Evolutionary conservation across 1,284 basidiomycete genomes (phyloP).

Genomic region (Malassezia sp.): DNA sequence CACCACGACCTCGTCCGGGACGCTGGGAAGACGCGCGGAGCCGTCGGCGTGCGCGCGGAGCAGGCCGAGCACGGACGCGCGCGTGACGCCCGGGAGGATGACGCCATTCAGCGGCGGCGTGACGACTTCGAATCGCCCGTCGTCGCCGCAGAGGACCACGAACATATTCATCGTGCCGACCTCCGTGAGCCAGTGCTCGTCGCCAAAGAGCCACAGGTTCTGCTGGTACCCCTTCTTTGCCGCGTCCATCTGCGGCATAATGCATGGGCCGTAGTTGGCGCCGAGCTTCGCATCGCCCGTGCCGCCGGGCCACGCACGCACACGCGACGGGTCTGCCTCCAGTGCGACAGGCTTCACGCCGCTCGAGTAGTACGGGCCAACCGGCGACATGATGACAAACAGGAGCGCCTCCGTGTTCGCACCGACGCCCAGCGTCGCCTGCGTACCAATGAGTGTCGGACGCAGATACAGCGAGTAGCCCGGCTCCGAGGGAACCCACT

Average conservation of each 20-base stretch:
- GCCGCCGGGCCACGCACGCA: slow-evolving; percentile 49
- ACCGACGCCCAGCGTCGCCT: slow-evolving; percentile 72
- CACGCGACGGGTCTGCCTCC: slow-evolving; percentile 78
- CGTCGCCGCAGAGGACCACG: slow-evolving; percentile 63
- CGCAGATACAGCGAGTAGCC: slow-evolving; percentile 81
- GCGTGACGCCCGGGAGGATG: slow-evolving; percentile 90
- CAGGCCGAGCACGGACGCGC: slow-evolving; percentile 69
- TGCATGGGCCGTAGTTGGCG: slow-evolving; percentile 42
- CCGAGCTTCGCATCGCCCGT: slow-evolving; percentile 44
- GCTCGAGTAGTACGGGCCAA: slow-evolving; percentile 71
- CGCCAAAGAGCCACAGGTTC: slow-evolving; percentile 75
- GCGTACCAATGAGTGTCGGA: slow-evolving; percentile 80
- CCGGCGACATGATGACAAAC: slow-evolving; percentile 85
- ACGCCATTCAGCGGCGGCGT: slow-evolving; percentile 79
- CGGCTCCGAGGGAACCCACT: slow-evolving; percentile 81
- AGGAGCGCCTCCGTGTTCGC: slow-evolving; percentile 79
- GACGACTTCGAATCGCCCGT: slow-evolving; percentile 52
- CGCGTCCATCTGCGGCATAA: slow-evolving; percentile 66
- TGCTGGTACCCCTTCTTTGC: slow-evolving; percentile 76
- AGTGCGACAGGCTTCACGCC: slow-evolving; percentile 93
- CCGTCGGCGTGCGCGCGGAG: slow-evolving; percentile 62
- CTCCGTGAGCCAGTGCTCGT: slow-evolving; percentile 46
- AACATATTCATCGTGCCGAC: slow-evolving; percentile 92
- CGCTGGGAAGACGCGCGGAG: slow-evolving; percentile 48
- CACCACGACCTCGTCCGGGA: slow-evolving; percentile 55